These are phyloP conservation scores for Ensete glaucum DNA, from an alignment of 176 grass and related monocot genomes.

Conservation along the genomic window DNA sequence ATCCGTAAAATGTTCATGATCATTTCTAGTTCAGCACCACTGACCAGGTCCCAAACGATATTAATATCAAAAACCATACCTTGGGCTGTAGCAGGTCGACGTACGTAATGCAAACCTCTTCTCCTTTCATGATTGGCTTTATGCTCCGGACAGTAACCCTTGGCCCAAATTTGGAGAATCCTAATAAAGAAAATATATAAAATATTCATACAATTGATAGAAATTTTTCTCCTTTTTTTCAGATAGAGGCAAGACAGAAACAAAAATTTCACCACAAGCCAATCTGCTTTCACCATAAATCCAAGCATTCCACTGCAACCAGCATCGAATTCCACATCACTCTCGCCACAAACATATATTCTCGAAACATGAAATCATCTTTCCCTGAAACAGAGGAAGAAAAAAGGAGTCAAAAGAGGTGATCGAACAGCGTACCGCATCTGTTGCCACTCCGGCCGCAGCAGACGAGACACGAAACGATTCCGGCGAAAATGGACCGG, in stretches of 20 bases:
- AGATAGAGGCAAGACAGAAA: constrained; percentile 9
- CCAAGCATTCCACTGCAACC: constrained; percentile 47
- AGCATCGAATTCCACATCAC: constrained; percentile 18
- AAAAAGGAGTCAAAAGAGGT: background rate
- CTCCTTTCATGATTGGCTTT: constrained; percentile 55
- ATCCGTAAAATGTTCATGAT: background rate
- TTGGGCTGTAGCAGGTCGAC: constrained; percentile 68
- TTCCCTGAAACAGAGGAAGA: background rate
- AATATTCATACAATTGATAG: constrained; percentile 3
- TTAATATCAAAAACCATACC: constrained; percentile 26
- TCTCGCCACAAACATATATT: constrained; percentile 8
- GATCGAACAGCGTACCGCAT: constrained; percentile 27
- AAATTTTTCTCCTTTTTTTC: constrained; percentile 3
- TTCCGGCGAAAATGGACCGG: constrained; percentile 15
- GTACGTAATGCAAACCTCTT: constrained; percentile 83
- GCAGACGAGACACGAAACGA: constrained; percentile 28
- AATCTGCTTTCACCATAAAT: constrained; percentile 21
- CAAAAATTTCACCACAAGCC: constrained; percentile 31
- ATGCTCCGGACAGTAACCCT: constrained; percentile 61
- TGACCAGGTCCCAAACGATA: background rate
- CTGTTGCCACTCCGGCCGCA: constrained; percentile 21
- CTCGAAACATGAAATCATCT: constrained; percentile 2
- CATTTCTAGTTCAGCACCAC: background rate
- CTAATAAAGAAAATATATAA: constrained; percentile 23
- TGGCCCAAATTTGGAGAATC: constrained; percentile 42